Evolutionary conservation across 2,329 filamentous ascomycete species (phyloP), one percentile per base, ranked within the genome.

Genomic region (Alternaria arborescens): DNA sequence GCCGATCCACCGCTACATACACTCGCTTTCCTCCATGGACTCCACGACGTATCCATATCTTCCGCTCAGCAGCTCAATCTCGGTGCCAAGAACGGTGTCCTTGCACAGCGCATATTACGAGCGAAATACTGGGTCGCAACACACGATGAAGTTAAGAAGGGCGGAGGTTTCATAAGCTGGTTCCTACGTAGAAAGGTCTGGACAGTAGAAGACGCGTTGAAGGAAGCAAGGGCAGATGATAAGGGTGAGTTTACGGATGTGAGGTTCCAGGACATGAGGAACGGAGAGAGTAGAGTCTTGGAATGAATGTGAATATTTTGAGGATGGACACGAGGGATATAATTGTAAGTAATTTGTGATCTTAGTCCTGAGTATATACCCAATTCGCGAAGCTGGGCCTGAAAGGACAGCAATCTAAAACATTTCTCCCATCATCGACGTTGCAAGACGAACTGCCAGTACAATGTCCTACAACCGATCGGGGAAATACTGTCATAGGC

Each of bases 81-180:
- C 16, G 88, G 88, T 2, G 88, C 84, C 0, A 79, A 85, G 60
- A 90, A 90, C 68, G 88, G 86, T 0, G 75, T 89, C 16, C 79
- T 84, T 58, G 85, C 86, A 3, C 87, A 87, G 59, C 75, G 81
- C 16, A 75, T 83, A 5, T 75, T 86, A 30, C 78, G 81, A 2
- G 85, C 87, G 0, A 84, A 80, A 65, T 90, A 90, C 68, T 91
- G 88, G 88, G 77, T 90, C 18, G 84, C 83, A 0, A 90, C 88
- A 26, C 88, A 91, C 66, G 88, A 89, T 65, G 88, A 90, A 73
- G 78, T 85, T 5, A 90, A 90, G 75, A 82, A 75, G 54, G 87
- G 86, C 0, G 82, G 82, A 0, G 87, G 88, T 0, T 66, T 89
- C 5, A 83, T 90, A 10, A 82, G 76, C 2, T 83, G 79, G 78